Evolutionary conservation across 2,329 filamentous ascomycete species (phyloP), one percentile per base, ranked within the genome.

Genomic region (Pestalotiopsis sp.): DNA sequence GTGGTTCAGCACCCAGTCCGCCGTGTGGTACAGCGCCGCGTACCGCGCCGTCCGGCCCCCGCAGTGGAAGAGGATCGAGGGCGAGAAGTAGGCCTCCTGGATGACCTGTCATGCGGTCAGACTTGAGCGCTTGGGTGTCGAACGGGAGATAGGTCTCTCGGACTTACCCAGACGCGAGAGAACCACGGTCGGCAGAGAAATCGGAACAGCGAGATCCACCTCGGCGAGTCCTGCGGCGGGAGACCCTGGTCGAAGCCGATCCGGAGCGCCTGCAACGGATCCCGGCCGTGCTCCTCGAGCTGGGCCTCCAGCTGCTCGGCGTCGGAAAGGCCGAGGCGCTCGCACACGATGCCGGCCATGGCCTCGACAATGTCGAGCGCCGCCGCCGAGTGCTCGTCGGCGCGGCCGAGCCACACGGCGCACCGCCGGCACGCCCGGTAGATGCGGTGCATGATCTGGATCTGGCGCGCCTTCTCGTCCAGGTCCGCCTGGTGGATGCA

Each of bases 401-500:
- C 49, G 9, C 3, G 13, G 2, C 67, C 67, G 14, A 68, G 58
- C 67, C 67, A 68, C 12, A 66, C 39, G 3, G 66, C 45, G 52
- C 52, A 60, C 6, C 56, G 63, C 61, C 58, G 63, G 13, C 68
- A 69, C 25, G 38, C 23, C 59, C 60, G 17, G 41, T 70, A 71
- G 62, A 71, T 70, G 12, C 12, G 20, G 41, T 58, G 63, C 69
- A 70, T 70, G 41, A 66, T 27, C 14, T 25, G 64, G 17, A 70
- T 45, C 57, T 70, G 69, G 23, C 3, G 49, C 52, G 60, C 41
- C 59, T 59, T 67, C 49, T 70, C 69, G 23, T 68, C 64, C 62
- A 69, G 58, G 31, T 69, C 52, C 17, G 25, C 12, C 36, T 70
- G 69, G 38, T 68, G 57, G 59, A 70, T 70, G 68, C 69, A 69